Base-by-base conservation (phyloP, 2,329 filamentous ascomycete species). In the Atkinsonella hypoxylon region DNA sequence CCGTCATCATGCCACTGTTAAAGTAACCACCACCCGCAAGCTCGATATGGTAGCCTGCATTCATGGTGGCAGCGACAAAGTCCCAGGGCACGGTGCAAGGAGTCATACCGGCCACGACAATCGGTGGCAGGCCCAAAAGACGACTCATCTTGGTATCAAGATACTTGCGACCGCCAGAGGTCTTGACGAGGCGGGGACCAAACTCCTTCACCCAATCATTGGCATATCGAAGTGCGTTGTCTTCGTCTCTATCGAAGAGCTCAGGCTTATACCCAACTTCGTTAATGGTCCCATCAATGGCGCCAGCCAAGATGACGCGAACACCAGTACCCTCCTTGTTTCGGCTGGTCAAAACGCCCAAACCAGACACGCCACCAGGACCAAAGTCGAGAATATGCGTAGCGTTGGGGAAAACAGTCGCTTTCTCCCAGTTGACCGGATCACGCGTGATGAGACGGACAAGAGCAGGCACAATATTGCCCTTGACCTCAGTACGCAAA, bases 321-420 rank as follows among this genome's bases (percentile, higher is more conserved):
- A 98, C 93, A 61, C 93, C 93, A 52, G 89, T 97, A 56, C 93
- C 93, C 67, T 98, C 94, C 75, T 98, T 98, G 78, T 97, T 98
- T 61, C 93, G 88, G 76, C 95, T 97, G 52, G 93, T 98, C 56
- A 98, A 75, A 44, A 95, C 87, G 63, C 93, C 94, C 20, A 98
- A 83, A 56, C 94, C 94, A 22, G 93, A 98, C 57, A 97, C 93
- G 55, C 93, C 94, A 62, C 93, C 93, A 20, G 93, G 93, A 45
- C 94, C 93, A 60, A 98, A 97, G 71, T 98, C 93, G 48, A 98
- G 74, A 51, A 98, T 87, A 66, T 98, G 93, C 3, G 91, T 96
- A 18, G 93, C 93, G 20, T 82, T 78, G 3, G 88, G 83, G 74
- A 98, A 97, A 50, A 87, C 79, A 1, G 93, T 98, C 1, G 93